These are phyloP conservation scores for Falciphora oryzae DNA, from an alignment of 2,329 filamentous ascomycete species.

Conservation along the genomic window DNA sequence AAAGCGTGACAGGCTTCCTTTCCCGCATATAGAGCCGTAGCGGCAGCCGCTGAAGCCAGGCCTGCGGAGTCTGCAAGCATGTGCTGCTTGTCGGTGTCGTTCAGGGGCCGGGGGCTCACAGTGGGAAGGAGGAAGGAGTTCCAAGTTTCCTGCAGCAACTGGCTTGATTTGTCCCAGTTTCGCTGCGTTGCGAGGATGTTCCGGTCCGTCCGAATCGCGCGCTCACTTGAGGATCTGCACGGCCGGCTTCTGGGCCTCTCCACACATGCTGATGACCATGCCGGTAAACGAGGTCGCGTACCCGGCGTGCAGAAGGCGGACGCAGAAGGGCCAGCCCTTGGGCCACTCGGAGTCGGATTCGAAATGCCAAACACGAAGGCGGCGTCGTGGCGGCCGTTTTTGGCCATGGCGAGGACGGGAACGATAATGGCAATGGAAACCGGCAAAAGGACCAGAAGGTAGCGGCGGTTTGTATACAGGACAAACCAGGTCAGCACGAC, in stretches of 20 bases:
- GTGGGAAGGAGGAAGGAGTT: too few relatives aligned
- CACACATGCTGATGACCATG: conserved; percentile 77
- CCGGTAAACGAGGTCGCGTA: conserved; percentile 72
- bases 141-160: too few relatives aligned
- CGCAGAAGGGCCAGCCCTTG: conserved; percentile 66
- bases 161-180: too few relatives aligned
- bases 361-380: conserved; percentile 61
- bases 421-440: conserved; percentile 61
- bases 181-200: too few relatives aligned
- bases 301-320: conserved; percentile 65
- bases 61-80: too few relatives aligned
- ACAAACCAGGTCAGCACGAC: conserved; percentile 10
- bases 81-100: too few relatives aligned
- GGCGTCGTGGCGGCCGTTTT: conserved; percentile 58
- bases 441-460: conserved; percentile 71
- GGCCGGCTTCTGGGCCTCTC: conserved; percentile 61
- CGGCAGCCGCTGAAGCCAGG: too few relatives aligned
- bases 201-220: too few relatives aligned
- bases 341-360: conserved; percentile 64
- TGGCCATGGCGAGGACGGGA: conserved; percentile 59
- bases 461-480: conserved; percentile 57
- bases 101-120: too few relatives aligned
- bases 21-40: too few relatives aligned
- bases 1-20: too few relatives aligned
- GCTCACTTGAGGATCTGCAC: conserved; percentile 65